Base-by-base conservation (phyloP, 257 asterid species). In the Capsicum rhomboideum region DNA sequence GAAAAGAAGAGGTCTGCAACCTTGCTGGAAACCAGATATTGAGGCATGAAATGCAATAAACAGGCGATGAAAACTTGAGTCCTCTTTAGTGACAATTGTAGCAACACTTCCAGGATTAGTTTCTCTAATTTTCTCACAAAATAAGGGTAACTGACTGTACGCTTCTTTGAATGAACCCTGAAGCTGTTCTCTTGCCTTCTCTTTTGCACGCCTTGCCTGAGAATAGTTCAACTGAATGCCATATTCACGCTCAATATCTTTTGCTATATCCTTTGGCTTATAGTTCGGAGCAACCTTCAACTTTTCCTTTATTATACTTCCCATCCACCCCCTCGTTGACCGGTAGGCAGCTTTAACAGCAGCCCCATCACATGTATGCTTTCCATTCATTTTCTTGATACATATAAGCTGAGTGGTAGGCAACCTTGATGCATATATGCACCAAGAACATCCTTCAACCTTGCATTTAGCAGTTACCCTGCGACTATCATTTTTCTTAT, bases 121-220 rank as follows among this genome's bases (percentile, higher is more conserved):
- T 90, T 94, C 98, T 91, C 90, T 90, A 85, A 96, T 96, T 91
- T 94, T 94, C 87, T 92, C 92, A 79, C 99, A 97, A 74, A 97
- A 93, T 44, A 86, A 93, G 52, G 99, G 99, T 56, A 97, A 86
- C 86, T 91, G 98, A 82, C 92, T 90, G 90, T 97, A 97, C 1
- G 99, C 99, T 88, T 97, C 98, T 86, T 93, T 93, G 86, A 92
- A 95, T 29, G 99, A 94, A 1, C 98, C 99, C 88, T 95, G 99
- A 87, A 97, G 98, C 89, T 97, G 99, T 91, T 94, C 98, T 44
- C 99, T 85, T 44, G 99, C 99, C 80, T 93, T 94, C 92, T 96
- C 99, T 90, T 96, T 96, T 69, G 99, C 99, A 17, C 98, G 98
- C 95, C 99, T 90, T 21, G 99, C 99, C 84, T 95, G 99, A 4